phyloP scores from a whole-genome alignment of 2,329 filamentous ascomycete species.

The Teratosphaeria nubilosa region DNA sequence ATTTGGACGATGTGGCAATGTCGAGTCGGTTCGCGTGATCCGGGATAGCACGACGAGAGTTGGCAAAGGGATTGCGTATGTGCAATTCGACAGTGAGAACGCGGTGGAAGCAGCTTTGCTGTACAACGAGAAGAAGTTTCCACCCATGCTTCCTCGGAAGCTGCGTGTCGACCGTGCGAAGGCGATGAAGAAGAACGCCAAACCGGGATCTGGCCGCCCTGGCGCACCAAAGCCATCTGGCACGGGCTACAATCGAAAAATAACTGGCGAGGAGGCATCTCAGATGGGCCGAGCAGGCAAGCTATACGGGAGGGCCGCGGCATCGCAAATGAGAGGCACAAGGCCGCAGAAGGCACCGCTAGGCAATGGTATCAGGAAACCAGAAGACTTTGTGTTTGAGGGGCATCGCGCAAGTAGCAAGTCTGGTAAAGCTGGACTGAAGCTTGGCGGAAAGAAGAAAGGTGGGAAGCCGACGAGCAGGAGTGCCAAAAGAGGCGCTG shows the following conservation, averaged over 20 bases:
- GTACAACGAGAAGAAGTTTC: constrained; percentile 82
- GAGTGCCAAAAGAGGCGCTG: constrained; percentile 33
- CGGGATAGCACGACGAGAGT: constrained; percentile 83
- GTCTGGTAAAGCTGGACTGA: constrained; percentile 53
- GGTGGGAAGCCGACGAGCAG: constrained; percentile 33
- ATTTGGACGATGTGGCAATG: constrained; percentile 65
- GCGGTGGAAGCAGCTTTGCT: constrained; percentile 84
- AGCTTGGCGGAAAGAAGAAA: constrained; percentile 47
- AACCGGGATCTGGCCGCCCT: constrained; percentile 22
- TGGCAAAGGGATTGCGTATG: constrained; percentile 94
- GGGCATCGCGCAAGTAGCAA: constrained; percentile 62
- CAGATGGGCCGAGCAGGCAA: constrained; percentile 63
- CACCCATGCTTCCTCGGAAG: constrained; percentile 81
- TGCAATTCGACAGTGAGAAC: constrained; percentile 85
- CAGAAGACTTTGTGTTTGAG: constrained; percentile 70
- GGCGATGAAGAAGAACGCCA: constrained; percentile 46
- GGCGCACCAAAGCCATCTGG: constrained; percentile 12
- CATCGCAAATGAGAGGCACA: constrained; percentile 32
- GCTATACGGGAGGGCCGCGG: constrained; percentile 61
- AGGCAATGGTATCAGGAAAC: constrained; percentile 39
- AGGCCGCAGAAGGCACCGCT: constrained; percentile 19
- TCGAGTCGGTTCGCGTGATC: constrained; percentile 88
- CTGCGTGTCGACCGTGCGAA: constrained; percentile 82
- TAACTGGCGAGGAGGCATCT: constrained; percentile 59
- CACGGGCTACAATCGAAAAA: constrained; percentile 58